Conservation (phyloP, 2,329 filamentous ascomycete genomes). For the Colletotrichum phormii region DNA sequence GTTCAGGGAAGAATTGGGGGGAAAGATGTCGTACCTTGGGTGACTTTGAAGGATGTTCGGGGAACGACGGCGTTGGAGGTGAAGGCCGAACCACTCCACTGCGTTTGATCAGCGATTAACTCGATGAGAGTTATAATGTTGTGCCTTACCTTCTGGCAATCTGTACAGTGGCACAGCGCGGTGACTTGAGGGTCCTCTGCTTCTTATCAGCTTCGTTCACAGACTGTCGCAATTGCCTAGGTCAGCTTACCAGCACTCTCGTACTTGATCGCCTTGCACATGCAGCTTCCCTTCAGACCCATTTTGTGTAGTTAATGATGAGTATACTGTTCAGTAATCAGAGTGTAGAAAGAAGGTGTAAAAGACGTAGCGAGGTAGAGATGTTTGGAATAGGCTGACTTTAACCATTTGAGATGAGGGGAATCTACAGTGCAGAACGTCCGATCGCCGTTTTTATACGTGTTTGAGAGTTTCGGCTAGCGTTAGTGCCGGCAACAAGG, state of each 20-base stretch:
- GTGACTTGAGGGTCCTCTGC: conserved; percentile 54
- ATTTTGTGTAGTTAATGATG: conserved; percentile 1
- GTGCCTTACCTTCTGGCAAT: conserved; percentile 64
- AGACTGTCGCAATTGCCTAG: too few relatives aligned
- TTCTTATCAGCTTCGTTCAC: not conserved
- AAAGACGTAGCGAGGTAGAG: not conserved
- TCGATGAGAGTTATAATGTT: not conserved
- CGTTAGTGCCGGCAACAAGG: conserved; percentile 12
- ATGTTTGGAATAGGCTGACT: not conserved
- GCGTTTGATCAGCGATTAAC: not conserved
- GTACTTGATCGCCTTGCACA: conserved; percentile 50
- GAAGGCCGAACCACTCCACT: conserved; percentile 65
- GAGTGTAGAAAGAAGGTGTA: not conserved
- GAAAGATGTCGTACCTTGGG: conserved; percentile 51
- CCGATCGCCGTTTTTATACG: conserved; percentile 16
- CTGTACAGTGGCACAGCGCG: conserved; percentile 64
- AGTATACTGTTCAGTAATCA: not conserved
- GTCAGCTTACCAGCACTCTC: conserved; percentile 47
- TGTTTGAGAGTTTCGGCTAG: conserved; percentile 30
- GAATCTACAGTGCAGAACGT: not conserved
- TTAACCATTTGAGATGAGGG: not conserved
- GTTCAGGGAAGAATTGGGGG: not conserved
- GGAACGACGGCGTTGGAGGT: conserved; percentile 66
- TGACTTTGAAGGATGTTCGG: conserved; percentile 58
- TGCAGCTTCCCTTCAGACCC: conserved; percentile 47